Percentiles rank a stretch among this genome's conserved stretches.
phyloP scores from a whole-genome alignment of 179 eudicot genomes.

The Silene coronaria region DNA sequence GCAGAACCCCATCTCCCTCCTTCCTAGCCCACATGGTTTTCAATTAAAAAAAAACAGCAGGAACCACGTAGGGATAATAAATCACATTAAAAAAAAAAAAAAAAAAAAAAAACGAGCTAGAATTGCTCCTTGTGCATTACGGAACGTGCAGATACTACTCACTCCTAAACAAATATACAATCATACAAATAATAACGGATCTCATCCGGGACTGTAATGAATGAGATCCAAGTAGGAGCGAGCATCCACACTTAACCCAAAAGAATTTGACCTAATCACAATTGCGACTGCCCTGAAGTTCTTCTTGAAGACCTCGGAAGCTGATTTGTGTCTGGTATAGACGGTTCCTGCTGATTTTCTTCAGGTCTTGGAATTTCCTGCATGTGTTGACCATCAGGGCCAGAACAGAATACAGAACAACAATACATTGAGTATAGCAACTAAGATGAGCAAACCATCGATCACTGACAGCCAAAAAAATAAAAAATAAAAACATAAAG shows the following conservation, averaged over 20 bases:
- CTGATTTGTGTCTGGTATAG: slow-evolving; percentile 37
- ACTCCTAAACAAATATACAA: slow-evolving; percentile 44
- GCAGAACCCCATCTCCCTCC: neutral
- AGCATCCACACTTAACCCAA: slow-evolving; percentile 10
- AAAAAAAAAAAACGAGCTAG: slow-evolving; percentile 25
- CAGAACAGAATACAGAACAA: neutral
- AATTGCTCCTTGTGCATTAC: slow-evolving; percentile 22
- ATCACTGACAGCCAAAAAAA: too few species aligned
- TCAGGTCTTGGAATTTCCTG: slow-evolving; percentile 56
- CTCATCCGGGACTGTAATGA: slow-evolving; percentile 24
- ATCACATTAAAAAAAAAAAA: neutral
- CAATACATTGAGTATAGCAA: neutral
- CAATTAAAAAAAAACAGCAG: slow-evolving; percentile 40
- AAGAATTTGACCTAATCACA: slow-evolving; percentile 30
- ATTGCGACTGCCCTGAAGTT: slow-evolving; percentile 55
- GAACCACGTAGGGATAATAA: slow-evolving; percentile 45
- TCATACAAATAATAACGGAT: slow-evolving; percentile 43
- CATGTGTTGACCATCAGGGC: slow-evolving; percentile 1
- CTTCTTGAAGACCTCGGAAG: slow-evolving; percentile 45
- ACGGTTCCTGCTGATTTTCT: slow-evolving; percentile 33
- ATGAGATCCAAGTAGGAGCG: slow-evolving; percentile 24
- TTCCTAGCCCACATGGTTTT: slow-evolving; percentile 39
- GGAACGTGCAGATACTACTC: slow-evolving; percentile 29
- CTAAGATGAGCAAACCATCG: too few species aligned
- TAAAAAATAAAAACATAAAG: too few species aligned